Conservation (phyloP, 2,329 filamentous ascomycete genomes). For the Neonectria coccinea region DNA sequence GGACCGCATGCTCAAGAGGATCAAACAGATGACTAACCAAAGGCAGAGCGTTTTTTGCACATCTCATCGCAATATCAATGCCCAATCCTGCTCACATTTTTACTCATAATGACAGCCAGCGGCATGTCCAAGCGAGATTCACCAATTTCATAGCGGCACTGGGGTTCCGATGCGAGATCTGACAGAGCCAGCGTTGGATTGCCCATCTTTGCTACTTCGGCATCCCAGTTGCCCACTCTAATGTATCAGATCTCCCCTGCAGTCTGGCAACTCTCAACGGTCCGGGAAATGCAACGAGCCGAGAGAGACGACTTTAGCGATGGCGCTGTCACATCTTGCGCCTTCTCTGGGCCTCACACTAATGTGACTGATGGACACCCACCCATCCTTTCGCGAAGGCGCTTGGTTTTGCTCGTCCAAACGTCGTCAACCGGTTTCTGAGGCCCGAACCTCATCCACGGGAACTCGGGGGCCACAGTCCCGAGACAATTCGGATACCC, state of each 20-base stretch:
- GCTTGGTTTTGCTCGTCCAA: not conserved
- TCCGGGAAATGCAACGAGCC: slow-evolving; percentile 39
- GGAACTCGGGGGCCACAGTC: slow-evolving; percentile 9
- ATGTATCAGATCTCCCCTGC: slow-evolving; percentile 40
- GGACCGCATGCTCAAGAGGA: slow-evolving; percentile 21
- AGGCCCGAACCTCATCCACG: slow-evolving; percentile 7
- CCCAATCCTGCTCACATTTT: slow-evolving; percentile 23
- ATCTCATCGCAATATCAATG: slow-evolving; percentile 15
- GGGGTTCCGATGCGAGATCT: slow-evolving; percentile 35
- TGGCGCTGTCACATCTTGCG: slow-evolving; percentile 24
- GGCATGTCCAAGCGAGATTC: slow-evolving; percentile 21
- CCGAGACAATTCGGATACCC: slow-evolving; percentile 13
- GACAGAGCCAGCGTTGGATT: slow-evolving; percentile 30
- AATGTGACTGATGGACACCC: slow-evolving; percentile 28
- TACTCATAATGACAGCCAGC: slow-evolving; percentile 11
- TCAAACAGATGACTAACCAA: slow-evolving; percentile 36
- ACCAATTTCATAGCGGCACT: slow-evolving; percentile 9
- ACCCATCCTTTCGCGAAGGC: slow-evolving; percentile 7
- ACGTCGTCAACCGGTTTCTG: not conserved
- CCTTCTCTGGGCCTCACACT: slow-evolving; percentile 22
- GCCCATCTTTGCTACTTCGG: slow-evolving; percentile 39
- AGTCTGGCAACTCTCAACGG: slow-evolving; percentile 43
- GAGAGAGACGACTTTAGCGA: slow-evolving; percentile 29
- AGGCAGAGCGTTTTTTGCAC: slow-evolving; percentile 20
- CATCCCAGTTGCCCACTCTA: slow-evolving; percentile 24